Conservation (phyloP, 805 yeast genomes). For the Candida andamanensis region DNA sequence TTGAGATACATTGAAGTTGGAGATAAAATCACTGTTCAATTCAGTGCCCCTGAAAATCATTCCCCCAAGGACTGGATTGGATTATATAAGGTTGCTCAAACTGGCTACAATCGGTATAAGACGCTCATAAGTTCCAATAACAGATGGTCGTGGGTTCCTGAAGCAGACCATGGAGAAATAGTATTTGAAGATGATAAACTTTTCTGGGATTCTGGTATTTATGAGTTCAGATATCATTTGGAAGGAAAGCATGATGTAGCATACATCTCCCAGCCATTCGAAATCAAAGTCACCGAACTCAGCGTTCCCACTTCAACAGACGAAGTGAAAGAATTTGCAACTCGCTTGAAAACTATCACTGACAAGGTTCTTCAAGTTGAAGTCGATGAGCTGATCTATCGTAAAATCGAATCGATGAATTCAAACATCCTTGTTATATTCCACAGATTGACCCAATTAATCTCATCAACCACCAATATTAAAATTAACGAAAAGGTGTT, state of each 20-base stretch:
- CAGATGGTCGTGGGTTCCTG: constrained; percentile 50
- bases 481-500: constrained; percentile 35
- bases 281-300: constrained; percentile 42
- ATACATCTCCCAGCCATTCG: constrained; percentile 60
- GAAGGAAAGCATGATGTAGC: constrained; percentile 67
- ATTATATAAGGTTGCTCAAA: constrained; percentile 57
- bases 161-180: constrained; percentile 41
- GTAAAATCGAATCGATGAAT: constrained; percentile 18
- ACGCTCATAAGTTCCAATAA: constrained; percentile 61
- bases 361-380: constrained; percentile 23
- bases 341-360: constrained; percentile 28
- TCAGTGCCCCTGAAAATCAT: constrained; percentile 49
- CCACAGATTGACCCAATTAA: constrained; percentile 20
- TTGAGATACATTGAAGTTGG: constrained; percentile 37
- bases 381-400: constrained; percentile 23
- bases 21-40: constrained; percentile 47
- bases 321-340: constrained; percentile 27
- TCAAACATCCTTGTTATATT: constrained; percentile 26
- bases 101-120: constrained; percentile 48
- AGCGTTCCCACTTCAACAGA: constrained; percentile 25
- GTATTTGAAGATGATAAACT: constrained; percentile 45
- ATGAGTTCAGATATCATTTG: constrained; percentile 69
- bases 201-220: constrained; percentile 64
- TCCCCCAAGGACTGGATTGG: constrained; percentile 71
- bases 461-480: constrained; percentile 31